phyloP scores from a whole-genome alignment of 2,329 filamentous ascomycete genomes.

The Polytolypa hystricis region DNA sequence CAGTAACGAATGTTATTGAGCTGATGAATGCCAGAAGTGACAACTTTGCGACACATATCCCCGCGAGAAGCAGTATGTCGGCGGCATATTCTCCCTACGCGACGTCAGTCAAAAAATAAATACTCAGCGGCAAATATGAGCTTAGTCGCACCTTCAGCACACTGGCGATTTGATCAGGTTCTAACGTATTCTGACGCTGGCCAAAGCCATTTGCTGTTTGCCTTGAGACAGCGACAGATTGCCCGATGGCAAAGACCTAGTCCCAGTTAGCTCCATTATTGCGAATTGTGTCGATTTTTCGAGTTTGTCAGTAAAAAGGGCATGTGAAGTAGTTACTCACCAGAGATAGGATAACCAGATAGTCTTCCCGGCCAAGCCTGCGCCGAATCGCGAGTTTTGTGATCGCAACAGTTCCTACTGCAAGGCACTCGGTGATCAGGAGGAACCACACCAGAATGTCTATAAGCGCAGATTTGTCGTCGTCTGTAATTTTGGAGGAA shows the following conservation, averaged over 20 bases:
- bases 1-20: constrained; percentile 13
- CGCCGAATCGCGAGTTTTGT: constrained; percentile 10
- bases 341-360: constrained; percentile 8
- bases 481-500: constrained; percentile 6
- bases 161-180: constrained; percentile 3
- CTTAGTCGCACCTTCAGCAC: constrained; percentile 6
- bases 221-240: constrained; percentile 8
- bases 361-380: constrained; percentile 6
- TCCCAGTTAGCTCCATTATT: too few relatives aligned
- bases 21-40: constrained; percentile 18
- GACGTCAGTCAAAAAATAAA: neutral
- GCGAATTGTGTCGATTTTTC: too few relatives aligned
- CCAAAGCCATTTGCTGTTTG: constrained; percentile 9
- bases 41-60: constrained; percentile 20
- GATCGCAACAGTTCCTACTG: constrained; percentile 5
- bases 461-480: constrained; percentile 10
- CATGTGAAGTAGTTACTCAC: neutral
- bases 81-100: constrained; percentile 19
- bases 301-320: too few relatives aligned
- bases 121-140: neutral
- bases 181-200: constrained; percentile 4
- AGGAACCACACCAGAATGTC: constrained; percentile 11
- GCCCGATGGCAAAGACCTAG: constrained; percentile 5
- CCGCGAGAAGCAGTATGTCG: constrained; percentile 16
- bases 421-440: constrained; percentile 6